Conservation (phyloP, 495 filamentous ascomycete genomes). For the Xylaria telfairii region DNA sequence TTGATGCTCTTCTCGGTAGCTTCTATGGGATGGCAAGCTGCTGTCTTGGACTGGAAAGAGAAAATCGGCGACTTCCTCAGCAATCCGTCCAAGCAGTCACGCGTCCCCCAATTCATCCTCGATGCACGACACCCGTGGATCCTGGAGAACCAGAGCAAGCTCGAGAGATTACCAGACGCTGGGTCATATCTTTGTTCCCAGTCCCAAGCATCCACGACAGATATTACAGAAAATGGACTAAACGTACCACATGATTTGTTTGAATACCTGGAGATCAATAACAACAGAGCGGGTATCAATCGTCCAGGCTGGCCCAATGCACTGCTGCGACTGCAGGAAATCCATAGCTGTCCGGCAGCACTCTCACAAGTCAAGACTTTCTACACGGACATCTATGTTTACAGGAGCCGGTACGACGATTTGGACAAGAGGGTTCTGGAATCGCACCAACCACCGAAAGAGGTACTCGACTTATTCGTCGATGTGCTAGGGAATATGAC, state of each 20-base stretch:
- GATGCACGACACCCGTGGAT: constrained; percentile 15
- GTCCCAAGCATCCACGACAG: neutral
- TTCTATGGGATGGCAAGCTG: constrained; percentile 1
- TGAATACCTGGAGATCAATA: constrained; percentile 10
- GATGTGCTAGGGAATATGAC: constrained; percentile 21
- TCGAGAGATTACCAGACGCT: constrained; percentile 6
- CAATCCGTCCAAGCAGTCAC: constrained; percentile 8
- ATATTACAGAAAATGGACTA: neutral
- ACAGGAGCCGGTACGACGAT: neutral
- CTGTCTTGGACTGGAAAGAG: neutral
- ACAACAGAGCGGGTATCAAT: neutral
- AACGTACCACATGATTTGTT: constrained; percentile 19
- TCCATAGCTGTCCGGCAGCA: constrained; percentile 5
- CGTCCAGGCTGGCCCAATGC: constrained; percentile 17
- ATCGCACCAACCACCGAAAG: neutral
- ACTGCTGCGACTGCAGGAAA: neutral
- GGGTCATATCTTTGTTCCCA: constrained; percentile 15
- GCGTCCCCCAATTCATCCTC: constrained; percentile 20
- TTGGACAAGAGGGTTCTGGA: neutral
- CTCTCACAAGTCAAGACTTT: constrained; percentile 16
- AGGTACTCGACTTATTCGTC: constrained; percentile 4
- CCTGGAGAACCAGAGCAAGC: neutral
- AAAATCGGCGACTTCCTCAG: neutral
- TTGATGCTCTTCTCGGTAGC: neutral
- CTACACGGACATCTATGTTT: neutral